A percentile compares a stretch with the other conserved stretches of the same genome.
phyloP scores from a whole-genome alignment of 345 rosid species.

The Populus simonii region DNA sequence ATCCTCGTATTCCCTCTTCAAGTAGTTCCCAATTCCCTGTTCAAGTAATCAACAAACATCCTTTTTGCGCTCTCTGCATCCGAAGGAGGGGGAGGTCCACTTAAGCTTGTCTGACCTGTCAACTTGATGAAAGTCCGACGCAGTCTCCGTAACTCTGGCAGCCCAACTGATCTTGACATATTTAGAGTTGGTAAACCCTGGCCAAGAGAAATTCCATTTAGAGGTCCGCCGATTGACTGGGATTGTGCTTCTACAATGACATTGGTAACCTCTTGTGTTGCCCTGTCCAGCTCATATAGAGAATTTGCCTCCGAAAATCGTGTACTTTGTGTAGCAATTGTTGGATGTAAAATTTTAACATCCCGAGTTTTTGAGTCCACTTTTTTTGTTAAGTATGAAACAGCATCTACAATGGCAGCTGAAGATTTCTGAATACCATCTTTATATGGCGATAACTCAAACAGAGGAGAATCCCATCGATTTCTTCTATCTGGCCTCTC shows the following conservation, averaged over 20 bases:
- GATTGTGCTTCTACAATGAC: conserved; percentile 77
- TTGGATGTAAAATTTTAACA: conserved; percentile 80
- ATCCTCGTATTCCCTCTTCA: not conserved
- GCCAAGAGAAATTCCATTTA: conserved; percentile 55
- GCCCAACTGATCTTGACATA: conserved; percentile 66
- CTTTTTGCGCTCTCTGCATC: conserved; percentile 87
- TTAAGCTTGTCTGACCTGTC: conserved; percentile 85
- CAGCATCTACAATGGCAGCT: conserved; percentile 60
- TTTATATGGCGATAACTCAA: conserved; percentile 59
- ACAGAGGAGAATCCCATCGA: conserved; percentile 96
- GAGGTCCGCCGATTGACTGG: conserved; percentile 66
- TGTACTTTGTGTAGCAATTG: conserved; percentile 76
- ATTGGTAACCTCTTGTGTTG: conserved; percentile 77
- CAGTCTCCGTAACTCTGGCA: conserved; percentile 85
- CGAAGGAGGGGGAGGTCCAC: conserved; percentile 79
- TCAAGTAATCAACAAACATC: conserved; percentile 90
- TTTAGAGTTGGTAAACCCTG: conserved; percentile 54
- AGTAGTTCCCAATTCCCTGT: conserved; percentile 65
- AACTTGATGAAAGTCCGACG: conserved; percentile 76
- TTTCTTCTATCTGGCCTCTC: conserved; percentile 90
- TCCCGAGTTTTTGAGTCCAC: conserved; percentile 71
- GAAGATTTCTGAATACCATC: conserved; percentile 61
- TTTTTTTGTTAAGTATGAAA: conserved; percentile 71
- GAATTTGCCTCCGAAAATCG: conserved; percentile 80
- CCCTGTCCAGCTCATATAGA: conserved; percentile 76